Evolutionary conservation across 2,329 filamentous ascomycete species (phyloP).

Genomic region (Podosphaera leucotricha): DNA sequence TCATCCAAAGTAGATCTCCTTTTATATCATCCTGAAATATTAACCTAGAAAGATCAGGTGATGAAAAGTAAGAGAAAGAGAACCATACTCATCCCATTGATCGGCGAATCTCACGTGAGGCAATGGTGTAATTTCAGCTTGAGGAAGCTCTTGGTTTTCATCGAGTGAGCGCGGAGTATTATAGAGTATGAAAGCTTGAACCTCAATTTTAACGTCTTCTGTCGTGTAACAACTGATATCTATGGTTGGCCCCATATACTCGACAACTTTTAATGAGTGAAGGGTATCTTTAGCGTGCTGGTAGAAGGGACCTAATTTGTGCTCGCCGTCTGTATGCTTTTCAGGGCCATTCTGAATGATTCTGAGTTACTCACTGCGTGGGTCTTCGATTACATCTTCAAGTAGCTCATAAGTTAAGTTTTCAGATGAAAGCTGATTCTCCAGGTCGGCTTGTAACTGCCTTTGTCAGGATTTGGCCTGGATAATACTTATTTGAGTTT

Average conservation of each 20-base stretch:
- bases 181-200: conserved; percentile 7
- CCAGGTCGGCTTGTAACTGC: conserved; percentile 3
- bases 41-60: conserved; percentile 8
- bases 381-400: conserved; percentile 6
- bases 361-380: conserved; percentile 3
- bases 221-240: conserved; percentile 4
- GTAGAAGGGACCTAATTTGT: conserved; percentile 4
- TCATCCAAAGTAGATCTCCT: conserved; percentile 11
- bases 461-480: neutral
- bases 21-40: conserved; percentile 14
- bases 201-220: conserved; percentile 4
- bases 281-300: conserved; percentile 3
- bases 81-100: conserved; percentile 11
- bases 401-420: conserved; percentile 4
- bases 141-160: conserved; percentile 4
- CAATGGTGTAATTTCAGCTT: conserved; percentile 10
- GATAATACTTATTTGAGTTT: neutral
- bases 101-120: conserved; percentile 10
- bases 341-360: neutral
- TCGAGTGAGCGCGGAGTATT: neutral
- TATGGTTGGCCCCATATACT: conserved; percentile 7
- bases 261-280: conserved; percentile 10
- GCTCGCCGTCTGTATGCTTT: neutral
- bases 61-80: neutral
- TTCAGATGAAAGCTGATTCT: conserved; percentile 3